phyloP scores from a whole-genome alignment of 2,329 filamentous ascomycete species.

The Metarhizium anisopliae region DNA sequence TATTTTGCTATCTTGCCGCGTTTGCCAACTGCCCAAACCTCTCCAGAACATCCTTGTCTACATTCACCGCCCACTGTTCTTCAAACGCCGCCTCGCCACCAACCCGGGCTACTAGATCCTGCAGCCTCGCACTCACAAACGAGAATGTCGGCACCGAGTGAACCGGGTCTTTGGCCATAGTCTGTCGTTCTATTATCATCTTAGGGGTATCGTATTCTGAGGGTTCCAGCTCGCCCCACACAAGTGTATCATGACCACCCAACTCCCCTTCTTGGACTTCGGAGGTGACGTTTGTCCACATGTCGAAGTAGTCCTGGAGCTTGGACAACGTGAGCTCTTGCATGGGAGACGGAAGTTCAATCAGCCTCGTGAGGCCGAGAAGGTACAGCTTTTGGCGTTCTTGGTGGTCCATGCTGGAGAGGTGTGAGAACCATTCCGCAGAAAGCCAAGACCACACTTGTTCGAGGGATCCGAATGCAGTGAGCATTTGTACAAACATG shows the following conservation, averaged over 20 bases:
- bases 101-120: conserved; percentile 45
- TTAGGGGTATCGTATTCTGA: conserved; percentile 49
- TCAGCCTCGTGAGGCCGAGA: conserved; percentile 61
- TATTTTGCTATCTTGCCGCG: neutral
- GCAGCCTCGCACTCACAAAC: conserved; percentile 56
- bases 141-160: conserved; percentile 54
- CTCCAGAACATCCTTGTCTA: conserved; percentile 62
- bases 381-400: conserved; percentile 63
- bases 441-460: conserved; percentile 52
- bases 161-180: conserved; percentile 54
- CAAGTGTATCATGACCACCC: conserved; percentile 41
- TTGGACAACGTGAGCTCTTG: conserved; percentile 48
- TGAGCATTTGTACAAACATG: conserved; percentile 53
- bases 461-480: conserved; percentile 35
- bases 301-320: conserved; percentile 64
- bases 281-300: conserved; percentile 64
- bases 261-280: conserved; percentile 56
- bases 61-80: conserved; percentile 60
- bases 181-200: conserved; percentile 41
- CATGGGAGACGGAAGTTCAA: conserved; percentile 52
- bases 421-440: conserved; percentile 57
- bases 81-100: conserved; percentile 61
- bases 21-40: conserved; percentile 40
- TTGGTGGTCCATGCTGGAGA: conserved; percentile 58
- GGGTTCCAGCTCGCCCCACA: conserved; percentile 33